Evolutionary conservation across 1,139 yeast genomes (phyloP).

Genomic region (Blastobotrys raffinosifermentans): DNA sequence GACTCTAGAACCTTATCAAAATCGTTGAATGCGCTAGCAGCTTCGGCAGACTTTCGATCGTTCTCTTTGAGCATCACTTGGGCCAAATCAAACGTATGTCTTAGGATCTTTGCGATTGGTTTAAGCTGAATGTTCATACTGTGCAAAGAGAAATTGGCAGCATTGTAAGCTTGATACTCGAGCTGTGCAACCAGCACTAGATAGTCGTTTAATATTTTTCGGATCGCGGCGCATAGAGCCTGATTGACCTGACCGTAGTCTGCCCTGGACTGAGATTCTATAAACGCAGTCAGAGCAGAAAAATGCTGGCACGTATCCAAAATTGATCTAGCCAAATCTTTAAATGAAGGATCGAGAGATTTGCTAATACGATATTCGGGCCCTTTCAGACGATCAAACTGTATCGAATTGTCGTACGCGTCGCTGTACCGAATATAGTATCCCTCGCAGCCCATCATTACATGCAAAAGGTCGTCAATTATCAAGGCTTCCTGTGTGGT

Average conservation of each 20-base stretch:
- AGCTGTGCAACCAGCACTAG: slow-evolving; percentile 42
- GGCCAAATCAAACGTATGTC: slow-evolving; percentile 55
- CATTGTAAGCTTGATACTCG: slow-evolving; percentile 48
- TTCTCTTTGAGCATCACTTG: slow-evolving; percentile 40
- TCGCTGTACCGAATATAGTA: slow-evolving; percentile 64
- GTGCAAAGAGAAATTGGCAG: slow-evolving; percentile 44
- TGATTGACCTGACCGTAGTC: slow-evolving; percentile 70
- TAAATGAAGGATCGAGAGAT: slow-evolving; percentile 67
- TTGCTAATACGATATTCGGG: slow-evolving; percentile 73
- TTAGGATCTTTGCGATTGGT: slow-evolving; percentile 38
- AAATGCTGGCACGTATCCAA: slow-evolving; percentile 60
- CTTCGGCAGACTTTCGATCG: slow-evolving; percentile 23
- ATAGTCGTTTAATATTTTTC: slow-evolving; percentile 48
- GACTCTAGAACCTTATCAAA: slow-evolving; percentile 30
- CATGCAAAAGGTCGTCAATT: slow-evolving; percentile 61
- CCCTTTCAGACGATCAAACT: slow-evolving; percentile 45
- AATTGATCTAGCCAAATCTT: slow-evolving; percentile 61
- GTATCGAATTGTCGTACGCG: slow-evolving; percentile 44
- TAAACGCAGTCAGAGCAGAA: slow-evolving; percentile 49
- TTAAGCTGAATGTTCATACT: slow-evolving; percentile 41
- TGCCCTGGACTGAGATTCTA: slow-evolving; percentile 49
- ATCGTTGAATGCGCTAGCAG: slow-evolving; percentile 20
- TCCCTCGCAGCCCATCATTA: slow-evolving; percentile 76
- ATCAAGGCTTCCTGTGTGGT: slow-evolving; percentile 61
- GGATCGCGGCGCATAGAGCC: slow-evolving; percentile 57